These are phyloP conservation scores for Immersiporthe knoxdaviesiana DNA, from an alignment of 2,329 filamentous ascomycete genomes.

Conservation along the genomic window DNA sequence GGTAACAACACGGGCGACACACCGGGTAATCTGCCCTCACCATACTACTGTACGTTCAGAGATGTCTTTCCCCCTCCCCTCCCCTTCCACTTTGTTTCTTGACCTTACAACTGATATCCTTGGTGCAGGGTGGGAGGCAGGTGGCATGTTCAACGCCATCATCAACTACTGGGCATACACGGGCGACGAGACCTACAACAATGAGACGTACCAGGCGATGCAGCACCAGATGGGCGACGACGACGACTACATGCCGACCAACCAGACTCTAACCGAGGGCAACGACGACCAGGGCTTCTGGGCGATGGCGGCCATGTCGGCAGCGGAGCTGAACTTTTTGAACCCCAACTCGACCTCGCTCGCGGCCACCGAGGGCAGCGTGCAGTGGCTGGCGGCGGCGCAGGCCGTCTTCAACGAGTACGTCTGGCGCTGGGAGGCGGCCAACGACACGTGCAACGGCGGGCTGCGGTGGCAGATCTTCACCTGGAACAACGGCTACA, in stretches of 20 bases:
- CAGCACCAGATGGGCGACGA: slow-evolving; percentile 57
- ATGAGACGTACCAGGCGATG: slow-evolving; percentile 54
- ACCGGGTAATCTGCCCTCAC: slow-evolving; percentile 53
- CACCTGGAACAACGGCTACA: slow-evolving; percentile 72
- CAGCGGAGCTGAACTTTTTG: slow-evolving; percentile 66
- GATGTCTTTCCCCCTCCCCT: slow-evolving; percentile 9
- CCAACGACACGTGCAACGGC: slow-evolving; percentile 66
- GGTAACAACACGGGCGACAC: slow-evolving; percentile 49
- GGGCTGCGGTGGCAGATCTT: slow-evolving; percentile 81
- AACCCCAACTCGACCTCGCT: slow-evolving; percentile 50
- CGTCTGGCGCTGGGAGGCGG: slow-evolving; percentile 56
- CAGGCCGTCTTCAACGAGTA: slow-evolving; percentile 71
- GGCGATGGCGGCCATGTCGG: slow-evolving; percentile 69
- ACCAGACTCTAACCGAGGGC: slow-evolving; percentile 56
- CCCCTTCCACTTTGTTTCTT: background rate
- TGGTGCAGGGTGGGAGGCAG: slow-evolving; percentile 59
- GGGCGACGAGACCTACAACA: slow-evolving; percentile 61
- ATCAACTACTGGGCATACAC: slow-evolving; percentile 69
- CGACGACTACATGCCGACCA: slow-evolving; percentile 59
- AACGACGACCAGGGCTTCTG: slow-evolving; percentile 76
- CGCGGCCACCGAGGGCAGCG: slow-evolving; percentile 45
- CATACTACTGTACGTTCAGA: slow-evolving; percentile 56
- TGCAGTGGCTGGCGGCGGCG: slow-evolving; percentile 65
- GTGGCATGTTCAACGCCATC: slow-evolving; percentile 63
- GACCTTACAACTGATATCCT: slow-evolving; percentile 2